phyloP scores from a whole-genome alignment of 257 asterid species.

The Fraxinus quadrangulata region DNA sequence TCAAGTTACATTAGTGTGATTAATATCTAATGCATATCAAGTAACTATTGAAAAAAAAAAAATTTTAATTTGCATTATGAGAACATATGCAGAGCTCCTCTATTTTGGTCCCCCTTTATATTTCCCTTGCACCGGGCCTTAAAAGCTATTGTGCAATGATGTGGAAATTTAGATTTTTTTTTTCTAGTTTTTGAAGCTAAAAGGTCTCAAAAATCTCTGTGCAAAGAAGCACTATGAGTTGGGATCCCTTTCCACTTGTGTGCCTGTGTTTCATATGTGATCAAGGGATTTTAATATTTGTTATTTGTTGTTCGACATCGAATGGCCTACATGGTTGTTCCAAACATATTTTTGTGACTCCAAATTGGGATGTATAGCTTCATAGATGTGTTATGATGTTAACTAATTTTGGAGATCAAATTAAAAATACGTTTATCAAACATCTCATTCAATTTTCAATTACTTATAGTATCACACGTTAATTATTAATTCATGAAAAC shows the following conservation, averaged over 20 bases:
- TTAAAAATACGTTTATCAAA: no score
- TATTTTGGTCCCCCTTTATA: background rate
- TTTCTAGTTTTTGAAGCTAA: background rate
- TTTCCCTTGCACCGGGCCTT: background rate
- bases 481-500: no score
- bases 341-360: no score
- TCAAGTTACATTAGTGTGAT: background rate
- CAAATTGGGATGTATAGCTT: no score
- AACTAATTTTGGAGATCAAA: no score
- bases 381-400: no score
- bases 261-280: background rate
- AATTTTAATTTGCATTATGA: no score
- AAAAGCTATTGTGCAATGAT: constrained; percentile 17
- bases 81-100: background rate
- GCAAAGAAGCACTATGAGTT: constrained; percentile 21
- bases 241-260: constrained; percentile 1
- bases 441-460: no score
- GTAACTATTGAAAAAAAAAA: background rate
- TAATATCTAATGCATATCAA: background rate
- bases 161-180: background rate
- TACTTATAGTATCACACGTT: no score
- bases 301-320: no score
- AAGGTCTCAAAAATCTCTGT: background rate
- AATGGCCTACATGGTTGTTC: no score
- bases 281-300: background rate